phyloP scores from a whole-genome alignment of 2,329 filamentous ascomycete species.

The Neofusicoccum kwambonambiense region DNA sequence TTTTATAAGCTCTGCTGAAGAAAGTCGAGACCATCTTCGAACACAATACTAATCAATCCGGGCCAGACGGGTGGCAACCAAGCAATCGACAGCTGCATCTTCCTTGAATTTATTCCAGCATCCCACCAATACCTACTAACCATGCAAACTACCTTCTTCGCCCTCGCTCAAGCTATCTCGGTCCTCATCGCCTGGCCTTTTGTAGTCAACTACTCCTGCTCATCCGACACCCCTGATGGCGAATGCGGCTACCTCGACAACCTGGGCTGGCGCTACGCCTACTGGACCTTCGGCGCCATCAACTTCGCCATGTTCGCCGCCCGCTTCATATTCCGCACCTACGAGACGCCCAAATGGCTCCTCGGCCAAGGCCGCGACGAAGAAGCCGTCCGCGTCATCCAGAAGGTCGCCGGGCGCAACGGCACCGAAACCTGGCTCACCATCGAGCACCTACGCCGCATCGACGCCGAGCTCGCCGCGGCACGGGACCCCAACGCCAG shows the following conservation, averaged over 20 bases:
- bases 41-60: not conserved
- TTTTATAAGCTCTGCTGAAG: too few species aligned
- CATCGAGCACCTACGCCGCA: constrained; percentile 34
- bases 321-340: constrained; percentile 55
- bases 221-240: constrained; percentile 14
- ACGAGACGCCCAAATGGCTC: constrained; percentile 61
- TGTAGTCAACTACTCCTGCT: constrained; percentile 13
- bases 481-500: not conserved
- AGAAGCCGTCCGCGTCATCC: constrained; percentile 48
- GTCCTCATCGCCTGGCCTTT: not conserved
- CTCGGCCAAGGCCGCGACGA: constrained; percentile 54
- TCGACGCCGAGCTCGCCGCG: constrained; percentile 31
- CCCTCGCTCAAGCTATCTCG: not conserved
- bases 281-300: constrained; percentile 41
- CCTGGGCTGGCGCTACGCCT: constrained; percentile 46
- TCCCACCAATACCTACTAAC: constrained; percentile 3
- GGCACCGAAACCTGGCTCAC: constrained; percentile 34
- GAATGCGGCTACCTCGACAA: constrained; percentile 27
- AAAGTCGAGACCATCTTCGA: not conserved
- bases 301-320: constrained; percentile 49
- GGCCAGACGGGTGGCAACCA: not conserved
- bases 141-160: not conserved
- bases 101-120: not conserved
- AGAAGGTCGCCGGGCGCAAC: constrained; percentile 46
- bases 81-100: not conserved